Evolutionary conservation across 2,329 filamentous ascomycete genomes (phyloP), one percentile per base, ranked within the genome.

Genomic region (Trichophaea hybrida): DNA sequence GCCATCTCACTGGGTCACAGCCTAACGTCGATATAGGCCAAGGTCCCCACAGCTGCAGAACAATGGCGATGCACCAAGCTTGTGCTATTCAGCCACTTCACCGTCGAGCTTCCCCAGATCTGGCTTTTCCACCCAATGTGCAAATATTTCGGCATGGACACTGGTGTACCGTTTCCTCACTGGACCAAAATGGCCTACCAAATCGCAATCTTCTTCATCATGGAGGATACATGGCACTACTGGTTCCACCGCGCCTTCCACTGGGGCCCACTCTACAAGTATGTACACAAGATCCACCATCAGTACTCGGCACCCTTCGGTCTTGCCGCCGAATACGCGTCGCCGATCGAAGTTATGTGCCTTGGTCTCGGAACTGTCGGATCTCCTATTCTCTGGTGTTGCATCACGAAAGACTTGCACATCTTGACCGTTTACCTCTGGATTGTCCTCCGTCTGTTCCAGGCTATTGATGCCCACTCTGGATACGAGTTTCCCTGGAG

Each of bases 401-500:
- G 81, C 50, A 66, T 94, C 69, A 95, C 89, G 49, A 82, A 84
- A 66, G 84, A 98, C 66, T 79, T 98, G 40, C 93, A 98, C 75
- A 87, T 98, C 64, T 73, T 96, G 72, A 98, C 93, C 69, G 97
- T 98, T 90, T 98, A 97, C 75, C 71, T 85, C 66, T 98, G 93
- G 93, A 97, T 98, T 70, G 77, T 88, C 57, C 78, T 89, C 68
- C 89, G 93, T 68, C 78, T 98, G 17, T 94, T 94, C 80, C 93
- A 98, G 77, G 93, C 93, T 69, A 94, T 98, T 72, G 93, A 98
- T 72, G 86, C 93, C 34, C 93, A 98, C 78, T 93, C 86, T 69
- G 93, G 93, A 65, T 98, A 97, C 74, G 93, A 98, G 72, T 97
- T 98, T 75, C 93, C 93, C 63, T 98, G 90, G 89, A 91, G 85